Conservation (phyloP, 805 yeast genomes). For the Hanseniaspora lindneri region DNA sequence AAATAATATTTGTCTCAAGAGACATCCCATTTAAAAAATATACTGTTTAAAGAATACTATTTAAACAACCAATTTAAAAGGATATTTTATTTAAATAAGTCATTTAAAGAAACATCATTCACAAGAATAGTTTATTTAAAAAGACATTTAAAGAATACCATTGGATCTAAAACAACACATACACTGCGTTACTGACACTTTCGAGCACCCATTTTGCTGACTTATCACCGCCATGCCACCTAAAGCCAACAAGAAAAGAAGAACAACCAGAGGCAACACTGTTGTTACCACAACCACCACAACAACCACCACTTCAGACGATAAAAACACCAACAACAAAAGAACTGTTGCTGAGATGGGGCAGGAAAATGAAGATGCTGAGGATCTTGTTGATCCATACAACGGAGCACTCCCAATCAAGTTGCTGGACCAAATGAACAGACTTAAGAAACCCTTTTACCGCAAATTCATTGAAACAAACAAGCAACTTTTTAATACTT, state of each 20-base stretch:
- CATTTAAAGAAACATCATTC: too few species aligned
- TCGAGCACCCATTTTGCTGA: not conserved
- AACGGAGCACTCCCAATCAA: not conserved
- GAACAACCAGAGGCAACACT: not conserved
- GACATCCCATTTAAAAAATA: too few species aligned
- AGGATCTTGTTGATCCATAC: not conserved
- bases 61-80: too few species aligned
- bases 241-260: slow-evolving; percentile 6
- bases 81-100: too few species aligned
- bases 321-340: not conserved
- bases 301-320: not conserved
- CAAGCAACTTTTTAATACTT: not conserved
- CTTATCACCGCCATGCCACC: not conserved
- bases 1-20: too few species aligned
- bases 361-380: not conserved
- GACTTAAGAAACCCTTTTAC: slow-evolving; percentile 11
- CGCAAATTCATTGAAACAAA: not conserved
- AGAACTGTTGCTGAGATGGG: not conserved
- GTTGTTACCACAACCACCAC: slow-evolving; percentile 8
- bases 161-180: too few species aligned
- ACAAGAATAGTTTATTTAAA: too few species aligned
- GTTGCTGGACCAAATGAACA: slow-evolving; percentile 5
- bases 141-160: too few species aligned
- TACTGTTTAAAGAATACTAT: too few species aligned
- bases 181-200: too few species aligned